Evolutionary conservation across 2,329 filamentous ascomycete species (phyloP).

Genomic region (Elsinoe australis): DNA sequence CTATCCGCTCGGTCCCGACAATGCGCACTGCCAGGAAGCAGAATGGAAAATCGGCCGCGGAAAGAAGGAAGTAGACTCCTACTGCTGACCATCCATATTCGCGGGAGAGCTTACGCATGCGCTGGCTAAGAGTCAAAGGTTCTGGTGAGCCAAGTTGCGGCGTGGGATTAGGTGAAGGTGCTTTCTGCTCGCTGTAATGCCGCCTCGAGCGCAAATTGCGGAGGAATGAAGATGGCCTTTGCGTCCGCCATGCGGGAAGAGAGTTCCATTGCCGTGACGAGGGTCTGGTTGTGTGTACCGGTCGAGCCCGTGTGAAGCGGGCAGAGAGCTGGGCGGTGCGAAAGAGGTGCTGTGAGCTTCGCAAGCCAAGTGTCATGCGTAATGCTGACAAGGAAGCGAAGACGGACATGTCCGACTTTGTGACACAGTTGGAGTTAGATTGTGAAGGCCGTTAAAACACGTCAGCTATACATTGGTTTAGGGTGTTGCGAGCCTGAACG

Average conservation of each 20-base stretch:
- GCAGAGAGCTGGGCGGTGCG: constrained; percentile 6
- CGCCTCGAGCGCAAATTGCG: constrained; percentile 26
- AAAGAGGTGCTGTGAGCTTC: constrained; percentile 9
- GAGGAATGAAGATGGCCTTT: constrained; percentile 14
- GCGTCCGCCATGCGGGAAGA: not conserved
- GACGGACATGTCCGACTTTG: constrained; percentile 6
- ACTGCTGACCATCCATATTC: constrained; percentile 93
- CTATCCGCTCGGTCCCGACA: constrained; percentile 79
- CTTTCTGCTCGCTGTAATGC: constrained; percentile 30
- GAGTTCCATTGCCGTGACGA: not conserved
- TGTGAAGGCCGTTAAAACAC: not conserved
- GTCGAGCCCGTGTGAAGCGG: constrained; percentile 16
- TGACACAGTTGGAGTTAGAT: not conserved
- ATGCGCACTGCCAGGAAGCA: constrained; percentile 82
- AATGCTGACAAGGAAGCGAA: not conserved
- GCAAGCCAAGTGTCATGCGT: not conserved
- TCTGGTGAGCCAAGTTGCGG: constrained; percentile 27
- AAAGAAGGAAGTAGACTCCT: constrained; percentile 80
- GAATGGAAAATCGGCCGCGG: constrained; percentile 84
- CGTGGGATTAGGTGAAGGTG: constrained; percentile 30
- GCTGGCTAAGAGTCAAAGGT: constrained; percentile 45
- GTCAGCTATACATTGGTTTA: not conserved
- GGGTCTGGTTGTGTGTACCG: not conserved
- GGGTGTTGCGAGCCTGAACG: not conserved
- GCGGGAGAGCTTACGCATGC: constrained; percentile 72